Percentiles rank a stretch among this genome's conserved stretches.
Evolutionary conservation across 441 rosid genomes (phyloP).

Genomic region (Mallotus japonicus): DNA sequence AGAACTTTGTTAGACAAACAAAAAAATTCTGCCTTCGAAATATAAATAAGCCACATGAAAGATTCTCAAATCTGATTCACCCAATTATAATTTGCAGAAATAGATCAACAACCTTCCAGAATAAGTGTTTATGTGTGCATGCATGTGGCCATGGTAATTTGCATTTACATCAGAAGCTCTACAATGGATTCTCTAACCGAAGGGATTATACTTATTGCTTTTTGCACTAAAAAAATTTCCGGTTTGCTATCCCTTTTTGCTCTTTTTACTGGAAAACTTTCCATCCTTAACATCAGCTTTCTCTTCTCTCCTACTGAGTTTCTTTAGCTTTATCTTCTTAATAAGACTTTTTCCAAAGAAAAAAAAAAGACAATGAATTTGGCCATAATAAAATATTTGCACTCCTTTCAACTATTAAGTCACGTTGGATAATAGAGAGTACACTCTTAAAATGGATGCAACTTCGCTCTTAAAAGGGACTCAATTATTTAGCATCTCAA

Average conservation of each 20-base stretch:
- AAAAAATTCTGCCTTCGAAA: neutral
- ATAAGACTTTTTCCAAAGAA: neutral
- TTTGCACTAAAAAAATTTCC: too few relatives aligned
- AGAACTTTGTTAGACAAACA: constrained; percentile 10
- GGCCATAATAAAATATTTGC: neutral
- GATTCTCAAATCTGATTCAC: neutral
- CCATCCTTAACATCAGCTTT: neutral
- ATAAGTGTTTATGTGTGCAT: neutral
- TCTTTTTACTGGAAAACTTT: neutral
- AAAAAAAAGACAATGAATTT: neutral
- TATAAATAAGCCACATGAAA: neutral
- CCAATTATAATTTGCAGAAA: neutral
- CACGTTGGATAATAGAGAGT: neutral
- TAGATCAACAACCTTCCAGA: neutral
- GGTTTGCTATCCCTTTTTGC: neutral
- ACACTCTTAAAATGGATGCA: neutral
- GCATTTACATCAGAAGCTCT: neutral
- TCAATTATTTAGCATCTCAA: neutral
- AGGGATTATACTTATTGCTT: neutral
- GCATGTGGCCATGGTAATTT: neutral
- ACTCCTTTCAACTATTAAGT: neutral
- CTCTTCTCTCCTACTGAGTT: neutral
- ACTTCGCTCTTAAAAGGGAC: neutral
- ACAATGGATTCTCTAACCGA: neutral
- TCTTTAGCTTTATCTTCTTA: neutral